Evolutionary conservation across 805 yeast species (phyloP), one percentile per base, ranked within the genome.

Genomic region (Candida sanyiensis): DNA sequence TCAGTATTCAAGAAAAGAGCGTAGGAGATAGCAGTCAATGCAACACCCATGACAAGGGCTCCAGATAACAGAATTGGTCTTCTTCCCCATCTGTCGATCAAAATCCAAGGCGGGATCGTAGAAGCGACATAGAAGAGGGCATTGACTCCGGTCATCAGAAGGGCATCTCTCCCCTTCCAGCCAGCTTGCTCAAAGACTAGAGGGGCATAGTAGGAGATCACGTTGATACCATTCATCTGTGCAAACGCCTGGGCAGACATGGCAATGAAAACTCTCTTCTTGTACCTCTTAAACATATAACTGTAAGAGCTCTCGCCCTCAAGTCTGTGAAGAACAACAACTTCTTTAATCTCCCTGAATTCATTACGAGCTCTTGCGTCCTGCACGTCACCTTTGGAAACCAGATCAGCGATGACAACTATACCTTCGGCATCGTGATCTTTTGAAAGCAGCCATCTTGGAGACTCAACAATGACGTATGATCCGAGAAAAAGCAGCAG

Each of bases 111-210:
- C 2, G 95, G 90, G 20, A 88, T 65, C 0, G 96, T 86, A 33
- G 86, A 73, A 3, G 63, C 46, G 42, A 75, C 68, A 54, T 82
- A 81, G 24, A 80, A 64, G 10, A 81, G 44, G 6, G 77, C 71
- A 50, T 82, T 81, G 42, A 84, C 70, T 17, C 97, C 97, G 0
- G 97, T 86, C 95, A 88, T 84, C 46, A 87, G 70, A 45, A 88
- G 77, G 3, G 96, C 96, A 48, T 77, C 75, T 44, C 95, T 69
- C 19, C 96, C 96, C 7, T 72, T 62, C 96, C 96, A 89, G 20
- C 97, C 97, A 3, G 96, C 96, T 50, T 84, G 84, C 58, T 89
- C 96, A 61, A 88, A 89, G 34, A 88, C 95, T 61, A 89, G 65
- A 2, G 96, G 96, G 2, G 96, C 96, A 63, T 88, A 88, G 62